Percentiles rank a stretch among this genome's conserved stretches.
phyloP scores from a whole-genome alignment of 805 yeast species.

The Wickerhamomyces sydowiorum region DNA sequence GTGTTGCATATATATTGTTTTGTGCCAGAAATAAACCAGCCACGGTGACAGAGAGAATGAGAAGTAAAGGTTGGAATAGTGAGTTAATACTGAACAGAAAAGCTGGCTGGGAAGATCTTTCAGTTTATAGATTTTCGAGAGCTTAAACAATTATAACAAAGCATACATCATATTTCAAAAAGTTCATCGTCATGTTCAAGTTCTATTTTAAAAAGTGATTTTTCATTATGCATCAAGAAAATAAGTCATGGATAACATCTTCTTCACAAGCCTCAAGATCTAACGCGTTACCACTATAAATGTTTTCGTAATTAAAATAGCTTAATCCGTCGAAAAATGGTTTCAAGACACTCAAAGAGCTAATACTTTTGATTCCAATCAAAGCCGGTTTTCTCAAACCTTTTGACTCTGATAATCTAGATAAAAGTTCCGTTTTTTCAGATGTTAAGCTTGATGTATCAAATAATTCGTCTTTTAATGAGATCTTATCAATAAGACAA shows the following conservation, averaged over 20 bases:
- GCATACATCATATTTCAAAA: not conserved
- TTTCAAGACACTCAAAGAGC: conserved; percentile 41
- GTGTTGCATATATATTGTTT: conserved; percentile 83
- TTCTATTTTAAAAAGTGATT: not conserved
- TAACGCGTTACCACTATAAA: conserved; percentile 42
- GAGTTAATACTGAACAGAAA: conserved; percentile 56
- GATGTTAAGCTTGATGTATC: conserved; percentile 19
- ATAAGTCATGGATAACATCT: conserved; percentile 59
- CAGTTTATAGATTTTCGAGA: conserved; percentile 56
- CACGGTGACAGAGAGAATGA: conserved; percentile 45
- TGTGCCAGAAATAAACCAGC: conserved; percentile 89
- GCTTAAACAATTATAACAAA: not conserved
- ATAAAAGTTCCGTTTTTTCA: conserved; percentile 9
- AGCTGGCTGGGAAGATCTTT: conserved; percentile 94
- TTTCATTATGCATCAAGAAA: conserved; percentile 10
- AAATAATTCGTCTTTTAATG: conserved; percentile 11
- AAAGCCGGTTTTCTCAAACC: conserved; percentile 30
- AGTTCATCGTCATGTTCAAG: not conserved
- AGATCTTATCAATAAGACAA: conserved; percentile 21
- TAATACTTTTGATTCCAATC: conserved; percentile 33
- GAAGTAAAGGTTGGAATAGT: conserved; percentile 45
- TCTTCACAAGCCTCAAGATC: conserved; percentile 43
- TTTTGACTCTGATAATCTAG: conserved; percentile 13
- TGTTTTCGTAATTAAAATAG: conserved; percentile 58
- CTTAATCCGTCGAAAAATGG: conserved; percentile 64